Base-by-base conservation (phyloP, 768 basidiomycete genomes). In the Suillus americanus region DNA sequence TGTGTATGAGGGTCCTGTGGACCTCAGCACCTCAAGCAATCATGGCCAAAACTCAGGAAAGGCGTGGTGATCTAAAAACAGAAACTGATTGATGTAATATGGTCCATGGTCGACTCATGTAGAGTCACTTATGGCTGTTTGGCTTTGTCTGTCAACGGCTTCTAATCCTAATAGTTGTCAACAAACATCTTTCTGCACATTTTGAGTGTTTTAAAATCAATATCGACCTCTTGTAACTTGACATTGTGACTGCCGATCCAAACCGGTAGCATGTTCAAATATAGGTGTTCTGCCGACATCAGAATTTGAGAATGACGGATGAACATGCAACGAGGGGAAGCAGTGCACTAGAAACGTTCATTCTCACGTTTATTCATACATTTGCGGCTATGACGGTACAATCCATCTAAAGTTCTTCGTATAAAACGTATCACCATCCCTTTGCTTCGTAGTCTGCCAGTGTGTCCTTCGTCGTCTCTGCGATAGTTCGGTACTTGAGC, bases 11-110 rank as follows among this genome's bases (percentile, higher is more conserved):
- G 85, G 82, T 81, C 86, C 79, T 75, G 74, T 74, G 85, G 87
- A 86, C 87, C 89, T 85, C 86, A 75, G 86, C 82, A 81, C 78
- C 87, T 92, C 89, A 91, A 87, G 86, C 85, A 75, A 82, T 80
- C 90, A 91, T 91, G 80, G 67, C 70, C 65, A 59, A 65, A 60
- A 67, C 63, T 68, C 67, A 62, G 2, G 37, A 48, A 54, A 62
- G 57, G 40, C 18, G 33, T 40, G 63, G 40, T 45, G 61, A 62
- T 60, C 55, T 59, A 61, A 59, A 59, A 41, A 40, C 56, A 40
- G 56, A 12, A 10, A 56, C 16, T 30, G 51, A 53, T 53, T 53
- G 51, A 53, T 53, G 51, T 53, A 53, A 53, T 30, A 30, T 13
- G 28, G 10, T 10, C 9, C 51, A 30, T 53, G 30, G 18, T 30